Percentiles rank a stretch among this genome's conserved stretches.
Conservation (phyloP, 2,329 filamentous ascomycete genomes). For the Polytolypa hystricis region DNA sequence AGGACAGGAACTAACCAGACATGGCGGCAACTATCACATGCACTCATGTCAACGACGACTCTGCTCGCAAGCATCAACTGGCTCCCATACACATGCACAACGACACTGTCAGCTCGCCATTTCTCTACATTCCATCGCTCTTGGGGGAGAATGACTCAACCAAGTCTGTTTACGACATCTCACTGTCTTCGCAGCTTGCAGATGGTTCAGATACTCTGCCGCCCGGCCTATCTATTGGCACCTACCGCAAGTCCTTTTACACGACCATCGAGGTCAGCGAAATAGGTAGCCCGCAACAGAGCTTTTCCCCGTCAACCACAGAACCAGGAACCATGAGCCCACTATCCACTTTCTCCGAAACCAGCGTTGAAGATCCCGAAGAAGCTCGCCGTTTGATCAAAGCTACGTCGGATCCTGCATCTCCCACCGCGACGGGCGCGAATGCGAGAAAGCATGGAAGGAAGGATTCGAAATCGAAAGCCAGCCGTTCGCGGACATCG, state of each 20-base stretch:
- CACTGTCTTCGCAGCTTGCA: slow-evolving; percentile 8
- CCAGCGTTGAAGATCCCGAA: slow-evolving; percentile 4
- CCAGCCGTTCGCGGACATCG: slow-evolving; percentile 21
- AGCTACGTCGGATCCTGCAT: not conserved
- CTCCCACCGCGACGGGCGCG: not conserved
- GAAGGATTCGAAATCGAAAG: slow-evolving; percentile 14
- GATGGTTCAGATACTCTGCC: slow-evolving; percentile 8
- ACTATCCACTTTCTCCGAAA: slow-evolving; percentile 6
- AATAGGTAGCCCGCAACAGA: slow-evolving; percentile 6
- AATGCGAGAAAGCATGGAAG: not conserved
- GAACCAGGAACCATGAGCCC: slow-evolving; percentile 7
- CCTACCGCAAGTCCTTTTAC: slow-evolving; percentile 15
- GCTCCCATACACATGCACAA: slow-evolving; percentile 5
- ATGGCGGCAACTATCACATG: slow-evolving; percentile 13
- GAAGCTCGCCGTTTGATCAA: slow-evolving; percentile 6
- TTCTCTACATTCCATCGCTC: slow-evolving; percentile 9
- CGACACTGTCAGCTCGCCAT: slow-evolving; percentile 5
- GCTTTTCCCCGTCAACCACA: slow-evolving; percentile 6
- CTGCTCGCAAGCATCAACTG: slow-evolving; percentile 1
- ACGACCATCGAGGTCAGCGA: slow-evolving; percentile 14
- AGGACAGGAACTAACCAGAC: not conserved
- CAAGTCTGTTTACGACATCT: slow-evolving; percentile 5
- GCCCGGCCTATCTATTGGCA: slow-evolving; percentile 8
- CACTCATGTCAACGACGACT: slow-evolving; percentile 3
- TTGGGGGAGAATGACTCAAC: slow-evolving; percentile 5